These are phyloP conservation scores for Drechslera avenae DNA, from an alignment of 2,329 filamentous ascomycete species.

Conservation along the genomic window DNA sequence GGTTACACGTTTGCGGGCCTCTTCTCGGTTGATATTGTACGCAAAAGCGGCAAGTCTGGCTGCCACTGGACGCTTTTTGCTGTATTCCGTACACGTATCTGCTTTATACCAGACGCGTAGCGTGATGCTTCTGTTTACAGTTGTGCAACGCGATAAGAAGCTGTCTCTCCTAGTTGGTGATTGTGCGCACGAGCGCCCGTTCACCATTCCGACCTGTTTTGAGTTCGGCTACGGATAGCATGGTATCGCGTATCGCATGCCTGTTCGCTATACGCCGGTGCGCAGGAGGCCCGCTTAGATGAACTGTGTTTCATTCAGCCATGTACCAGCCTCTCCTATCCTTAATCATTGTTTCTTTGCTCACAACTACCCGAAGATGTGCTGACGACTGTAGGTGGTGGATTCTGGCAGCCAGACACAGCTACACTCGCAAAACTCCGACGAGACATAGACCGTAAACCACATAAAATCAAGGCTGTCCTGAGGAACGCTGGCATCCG, in stretches of 20 bases:
- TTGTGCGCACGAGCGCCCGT: neutral
- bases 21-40: constrained; percentile 4
- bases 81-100: neutral
- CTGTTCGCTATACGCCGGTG: constrained; percentile 1
- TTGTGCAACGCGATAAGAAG: constrained; percentile 1
- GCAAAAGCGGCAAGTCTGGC: constrained; percentile 7
- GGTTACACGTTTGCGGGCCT: constrained; percentile 1
- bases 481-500: constrained; percentile 67
- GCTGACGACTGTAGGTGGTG: constrained; percentile 64
- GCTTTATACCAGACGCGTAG: neutral
- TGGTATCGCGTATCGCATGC: neutral
- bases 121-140: neutral
- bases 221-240: constrained; percentile 5
- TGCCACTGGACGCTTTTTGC: constrained; percentile 3
- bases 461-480: constrained; percentile 70
- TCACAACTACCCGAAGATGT: neutral
- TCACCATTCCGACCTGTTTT: neutral
- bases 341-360: neutral
- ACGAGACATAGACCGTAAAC: constrained; percentile 74
- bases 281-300: neutral
- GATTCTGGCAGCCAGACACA: constrained; percentile 79
- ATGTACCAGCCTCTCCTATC: neutral
- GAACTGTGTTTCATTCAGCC: neutral
- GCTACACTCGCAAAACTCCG: constrained; percentile 70
- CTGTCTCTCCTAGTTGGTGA: neutral